A percentile compares a stretch with the other conserved stretches of the same genome.
Conservation (phyloP, 78 protist genomes). For the Kipferlia bialata region DNA sequence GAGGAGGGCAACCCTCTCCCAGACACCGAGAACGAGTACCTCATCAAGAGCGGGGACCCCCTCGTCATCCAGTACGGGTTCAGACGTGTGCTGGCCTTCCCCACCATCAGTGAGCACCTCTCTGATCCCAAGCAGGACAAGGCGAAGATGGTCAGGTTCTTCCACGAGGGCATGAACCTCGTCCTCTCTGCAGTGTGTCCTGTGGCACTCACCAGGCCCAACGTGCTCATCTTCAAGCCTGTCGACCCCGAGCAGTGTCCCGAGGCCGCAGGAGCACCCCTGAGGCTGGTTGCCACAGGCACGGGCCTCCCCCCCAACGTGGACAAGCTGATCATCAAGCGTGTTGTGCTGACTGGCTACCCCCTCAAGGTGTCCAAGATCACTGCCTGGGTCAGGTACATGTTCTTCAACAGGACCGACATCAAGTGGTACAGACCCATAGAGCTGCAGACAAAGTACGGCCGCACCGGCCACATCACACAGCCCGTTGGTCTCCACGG, state of each 20-base stretch:
- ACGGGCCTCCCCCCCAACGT: conserved; percentile 48
- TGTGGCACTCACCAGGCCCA: no score
- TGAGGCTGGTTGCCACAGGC: conserved; percentile 27
- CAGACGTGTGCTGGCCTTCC: conserved; percentile 1
- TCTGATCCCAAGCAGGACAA: conserved; percentile 1
- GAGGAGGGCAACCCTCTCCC: no score
- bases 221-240: not conserved
- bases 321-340: conserved; percentile 72
- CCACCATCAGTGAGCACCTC: not conserved
- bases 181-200: no score
- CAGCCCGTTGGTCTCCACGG: conserved; percentile 80
- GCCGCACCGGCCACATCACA: conserved; percentile 75
- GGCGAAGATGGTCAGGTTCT: not conserved
- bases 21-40: not conserved
- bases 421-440: conserved; percentile 85
- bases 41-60: not conserved
- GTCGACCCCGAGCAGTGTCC: conserved; percentile 3
- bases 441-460: conserved; percentile 82
- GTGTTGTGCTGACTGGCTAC: conserved; percentile 72
- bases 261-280: not conserved
- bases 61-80: not conserved
- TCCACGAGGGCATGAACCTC: not conserved
- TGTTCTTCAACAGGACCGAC: conserved; percentile 85
- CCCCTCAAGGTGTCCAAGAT: conserved; percentile 26
- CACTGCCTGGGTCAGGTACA: conserved; percentile 60